A percentile compares a stretch with the other conserved stretches of the same genome.
Evolutionary conservation across 768 basidiomycete species (phyloP).

Genomic region (Lentinus brumalis): DNA sequence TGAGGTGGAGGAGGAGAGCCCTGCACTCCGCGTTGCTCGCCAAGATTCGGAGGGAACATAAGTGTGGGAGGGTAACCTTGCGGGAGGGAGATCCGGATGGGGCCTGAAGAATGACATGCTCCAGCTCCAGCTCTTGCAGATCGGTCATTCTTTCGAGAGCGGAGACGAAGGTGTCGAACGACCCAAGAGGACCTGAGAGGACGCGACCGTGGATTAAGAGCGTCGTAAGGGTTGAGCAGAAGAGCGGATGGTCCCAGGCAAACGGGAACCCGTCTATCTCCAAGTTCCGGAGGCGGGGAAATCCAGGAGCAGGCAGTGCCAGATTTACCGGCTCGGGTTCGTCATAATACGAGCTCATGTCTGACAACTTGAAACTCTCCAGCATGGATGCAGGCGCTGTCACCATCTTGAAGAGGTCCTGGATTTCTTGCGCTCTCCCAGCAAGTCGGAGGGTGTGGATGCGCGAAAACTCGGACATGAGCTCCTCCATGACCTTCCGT

Average conservation of each 20-base stretch:
- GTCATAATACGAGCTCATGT: no score
- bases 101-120: conserved; percentile 5
- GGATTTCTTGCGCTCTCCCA: no score
- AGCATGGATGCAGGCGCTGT: background rate
- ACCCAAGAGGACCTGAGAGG: no score
- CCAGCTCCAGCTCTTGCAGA: conserved; percentile 1
- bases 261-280: conserved; percentile 3
- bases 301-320: background rate
- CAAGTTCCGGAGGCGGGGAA: conserved; percentile 1
- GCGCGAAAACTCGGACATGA: conserved; percentile 2
- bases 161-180: background rate
- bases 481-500: background rate
- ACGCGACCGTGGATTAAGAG: background rate
- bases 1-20: no score
- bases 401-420: no score
- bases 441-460: background rate
- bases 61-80: background rate
- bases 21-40: background rate
- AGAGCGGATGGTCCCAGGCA: background rate
- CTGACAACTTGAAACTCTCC: background rate
- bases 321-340: background rate
- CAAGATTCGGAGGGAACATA: background rate
- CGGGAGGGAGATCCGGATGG: background rate
- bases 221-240: background rate
- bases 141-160: background rate